Percentiles rank a stretch among this genome's conserved stretches.
These are phyloP conservation scores for Haematococcus lacustris DNA, from an alignment of 139 green algal species.

Conservation along the genomic window DNA sequence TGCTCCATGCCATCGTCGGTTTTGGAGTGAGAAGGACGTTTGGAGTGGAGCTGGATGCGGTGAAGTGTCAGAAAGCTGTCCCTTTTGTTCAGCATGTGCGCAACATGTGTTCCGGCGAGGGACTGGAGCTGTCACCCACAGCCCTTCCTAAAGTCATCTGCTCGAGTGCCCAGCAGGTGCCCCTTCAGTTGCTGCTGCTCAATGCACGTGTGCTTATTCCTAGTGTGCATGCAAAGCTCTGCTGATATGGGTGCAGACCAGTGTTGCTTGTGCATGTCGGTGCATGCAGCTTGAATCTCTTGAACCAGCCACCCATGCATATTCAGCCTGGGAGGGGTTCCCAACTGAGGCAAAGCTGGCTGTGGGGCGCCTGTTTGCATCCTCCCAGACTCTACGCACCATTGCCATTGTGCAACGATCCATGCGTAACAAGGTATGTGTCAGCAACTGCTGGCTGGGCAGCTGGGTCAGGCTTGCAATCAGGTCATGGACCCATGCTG, in stretches of 20 bases:
- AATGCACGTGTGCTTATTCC: too few species aligned
- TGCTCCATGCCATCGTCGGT: conserved; percentile 70
- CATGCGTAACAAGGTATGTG: conserved; percentile 10
- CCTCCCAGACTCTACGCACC: conserved; percentile 16
- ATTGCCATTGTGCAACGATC: conserved; percentile 13
- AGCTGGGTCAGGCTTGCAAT: neutral
- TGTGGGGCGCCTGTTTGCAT: conserved; percentile 69
- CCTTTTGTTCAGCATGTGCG: conserved; percentile 52
- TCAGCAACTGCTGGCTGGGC: neutral
- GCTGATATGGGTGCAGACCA: neutral
- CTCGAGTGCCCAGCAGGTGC: conserved; percentile 55
- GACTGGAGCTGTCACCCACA: neutral
- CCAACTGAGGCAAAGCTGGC: conserved; percentile 50
- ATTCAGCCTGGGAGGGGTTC: conserved; percentile 87
- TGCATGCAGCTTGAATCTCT: conserved; percentile 28
- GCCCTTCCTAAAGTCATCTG: conserved; percentile 45
- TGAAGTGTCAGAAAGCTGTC: conserved; percentile 78
- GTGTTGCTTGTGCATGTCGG: neutral
- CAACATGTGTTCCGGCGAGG: conserved; percentile 25
- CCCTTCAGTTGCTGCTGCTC: neutral
- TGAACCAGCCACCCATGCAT: conserved; percentile 70
- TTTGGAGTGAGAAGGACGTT: conserved; percentile 31
- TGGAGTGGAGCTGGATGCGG: conserved; percentile 74
- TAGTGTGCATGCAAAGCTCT: neutral
- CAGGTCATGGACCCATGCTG: neutral